These are phyloP conservation scores for Citropsis articulata DNA, from an alignment of 345 rosid genomes.

Conservation along the genomic window DNA sequence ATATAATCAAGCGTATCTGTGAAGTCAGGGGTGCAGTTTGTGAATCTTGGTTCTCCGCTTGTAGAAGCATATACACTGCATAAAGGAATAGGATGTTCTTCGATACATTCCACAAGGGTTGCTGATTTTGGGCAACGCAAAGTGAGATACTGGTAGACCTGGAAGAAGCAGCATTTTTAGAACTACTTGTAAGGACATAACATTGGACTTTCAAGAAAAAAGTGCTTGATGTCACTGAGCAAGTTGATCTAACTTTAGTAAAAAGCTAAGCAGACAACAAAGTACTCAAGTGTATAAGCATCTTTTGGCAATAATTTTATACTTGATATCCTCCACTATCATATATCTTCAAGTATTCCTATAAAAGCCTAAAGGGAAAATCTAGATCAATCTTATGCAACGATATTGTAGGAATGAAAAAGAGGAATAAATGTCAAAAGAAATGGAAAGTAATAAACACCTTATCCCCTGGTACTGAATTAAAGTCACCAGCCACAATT, in stretches of 20 bases:
- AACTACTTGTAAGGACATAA: neutral
- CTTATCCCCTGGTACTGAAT: constrained; percentile 83
- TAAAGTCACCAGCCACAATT: constrained; percentile 87
- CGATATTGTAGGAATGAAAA: neutral
- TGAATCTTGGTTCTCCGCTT: constrained; percentile 82
- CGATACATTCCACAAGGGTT: constrained; percentile 34
- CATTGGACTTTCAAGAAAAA: neutral
- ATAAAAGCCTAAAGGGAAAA: neutral
- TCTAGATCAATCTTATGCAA: neutral
- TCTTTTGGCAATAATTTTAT: neutral
- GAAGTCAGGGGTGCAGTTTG: constrained; percentile 86
- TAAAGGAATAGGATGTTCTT: constrained; percentile 58
- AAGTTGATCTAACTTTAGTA: neutral
- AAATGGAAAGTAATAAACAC: constrained; percentile 27
- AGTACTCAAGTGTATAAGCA: no score
- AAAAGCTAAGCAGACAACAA: neutral
- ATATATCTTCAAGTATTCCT: neutral
- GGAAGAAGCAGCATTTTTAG: constrained; percentile 19
- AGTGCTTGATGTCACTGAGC: neutral
- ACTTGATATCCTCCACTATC: neutral
- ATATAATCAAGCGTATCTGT: constrained; percentile 81
- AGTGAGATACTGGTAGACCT: constrained; percentile 80
- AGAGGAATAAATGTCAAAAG: neutral
- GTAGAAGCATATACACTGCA: constrained; percentile 62
- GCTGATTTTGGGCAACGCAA: constrained; percentile 42